Base-by-base conservation (phyloP, 257 asterid species). In the Avicennia marina region DNA sequence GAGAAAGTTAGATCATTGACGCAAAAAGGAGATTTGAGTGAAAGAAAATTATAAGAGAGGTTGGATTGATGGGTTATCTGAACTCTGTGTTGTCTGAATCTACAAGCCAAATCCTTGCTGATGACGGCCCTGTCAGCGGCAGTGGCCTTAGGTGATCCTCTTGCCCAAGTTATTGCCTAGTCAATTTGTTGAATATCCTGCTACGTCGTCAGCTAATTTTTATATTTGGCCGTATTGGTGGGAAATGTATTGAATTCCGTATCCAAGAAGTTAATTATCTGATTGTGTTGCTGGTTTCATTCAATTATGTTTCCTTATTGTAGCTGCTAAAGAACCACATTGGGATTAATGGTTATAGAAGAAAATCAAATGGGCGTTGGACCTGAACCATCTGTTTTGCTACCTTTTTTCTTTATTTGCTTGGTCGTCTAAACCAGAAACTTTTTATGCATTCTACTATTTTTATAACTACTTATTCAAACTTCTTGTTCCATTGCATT, bases 81-180 rank as follows among this genome's bases (percentile, higher is more conserved):
- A 85, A 85, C 78, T 85, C 95, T 7, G 94, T 78, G 33, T 68
- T 91, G 71, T 81, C 95, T 6, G 78, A 89, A 24, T 69, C 94
- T 38, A 63, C 89, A 15, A 82, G 81, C 80, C 87, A 85, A 69
- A 60, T 63, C 53, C 85, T 66, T 58, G 86, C 76, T 18, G 94
- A 81, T 53, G 89, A 81, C 43, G 93, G 93, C 7, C 95, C 95
- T 0, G 98, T 85, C 56, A 91, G 95, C 70, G 98, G 98, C 46
- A 94, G 98, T 19, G 98, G 98, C 51, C 86, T 83, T 36, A 91
- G 98, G 96, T 88, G 68, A 71, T 63, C 22, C 39, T 26, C 64
- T 56, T 48, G 4, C 31, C 44, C 59, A 38, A 24, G 39, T 39
- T 33, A n/a, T n/a, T n/a, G n/a, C n/a, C n/a, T n/a, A n/a, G n/a